Evolutionary conservation across 345 rosid genomes (phyloP).

Genomic region (Raphanus raphanistrum): DNA sequence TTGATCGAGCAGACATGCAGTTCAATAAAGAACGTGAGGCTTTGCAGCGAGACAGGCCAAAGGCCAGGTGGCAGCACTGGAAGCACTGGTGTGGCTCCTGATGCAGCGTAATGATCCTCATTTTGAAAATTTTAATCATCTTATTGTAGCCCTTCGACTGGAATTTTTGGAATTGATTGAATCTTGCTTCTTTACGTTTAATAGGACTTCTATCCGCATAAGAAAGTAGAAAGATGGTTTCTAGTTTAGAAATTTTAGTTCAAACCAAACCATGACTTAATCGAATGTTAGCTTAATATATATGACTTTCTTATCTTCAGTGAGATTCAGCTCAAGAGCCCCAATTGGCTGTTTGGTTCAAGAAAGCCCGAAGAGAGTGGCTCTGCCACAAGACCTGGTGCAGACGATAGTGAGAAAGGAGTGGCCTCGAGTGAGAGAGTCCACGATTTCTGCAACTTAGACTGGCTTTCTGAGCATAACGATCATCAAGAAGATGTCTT

Average conservation of each 20-base stretch:
- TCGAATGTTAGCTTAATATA: conserved; percentile 4
- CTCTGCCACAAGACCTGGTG: conserved; percentile 47
- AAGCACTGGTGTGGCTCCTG: conserved; percentile 89
- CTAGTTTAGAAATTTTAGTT: neutral
- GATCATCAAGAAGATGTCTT: conserved; percentile 68
- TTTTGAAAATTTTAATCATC: conserved; percentile 9
- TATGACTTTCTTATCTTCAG: conserved; percentile 47
- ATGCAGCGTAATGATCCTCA: conserved; percentile 82
- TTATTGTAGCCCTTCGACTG: conserved; percentile 2
- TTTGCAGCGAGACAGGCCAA: conserved; percentile 77
- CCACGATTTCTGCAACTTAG: conserved; percentile 52
- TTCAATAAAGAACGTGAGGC: conserved; percentile 82
- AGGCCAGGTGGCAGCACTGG: conserved; percentile 60
- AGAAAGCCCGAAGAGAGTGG: conserved; percentile 72
- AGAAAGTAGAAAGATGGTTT: conserved; percentile 3
- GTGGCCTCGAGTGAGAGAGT: conserved; percentile 50
- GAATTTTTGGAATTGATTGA: conserved; percentile 10
- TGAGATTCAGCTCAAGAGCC: conserved; percentile 98
- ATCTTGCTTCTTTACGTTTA: neutral
- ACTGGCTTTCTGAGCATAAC: conserved; percentile 67
- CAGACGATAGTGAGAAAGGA: conserved; percentile 49
- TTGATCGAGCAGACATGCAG: conserved; percentile 86
- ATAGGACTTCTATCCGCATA: neutral
- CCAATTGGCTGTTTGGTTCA: conserved; percentile 99
- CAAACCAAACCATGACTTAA: conserved; percentile 13